These are phyloP conservation scores for Porphyrellus cyaneotinctus DNA, from an alignment of 768 basidiomycete genomes.

Conservation along the genomic window DNA sequence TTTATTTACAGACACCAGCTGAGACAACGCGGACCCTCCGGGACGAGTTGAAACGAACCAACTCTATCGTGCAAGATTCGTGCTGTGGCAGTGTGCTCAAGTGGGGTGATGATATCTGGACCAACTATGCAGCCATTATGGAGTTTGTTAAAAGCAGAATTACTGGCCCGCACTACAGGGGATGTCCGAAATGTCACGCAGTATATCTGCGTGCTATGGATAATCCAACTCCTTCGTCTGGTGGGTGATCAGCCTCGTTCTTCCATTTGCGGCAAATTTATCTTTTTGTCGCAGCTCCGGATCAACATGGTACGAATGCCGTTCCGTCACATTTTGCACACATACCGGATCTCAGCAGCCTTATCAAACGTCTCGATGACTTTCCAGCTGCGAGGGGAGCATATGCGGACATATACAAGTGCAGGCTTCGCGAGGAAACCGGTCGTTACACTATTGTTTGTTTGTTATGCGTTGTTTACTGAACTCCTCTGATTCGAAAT, in stretches of 20 bases:
- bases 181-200: neutral
- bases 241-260: neutral
- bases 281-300: neutral
- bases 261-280: neutral
- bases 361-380: neutral
- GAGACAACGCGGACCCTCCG: neutral
- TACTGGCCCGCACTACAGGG: neutral
- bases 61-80: neutral
- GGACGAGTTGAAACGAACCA: neutral
- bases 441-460: neutral
- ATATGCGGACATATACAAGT: neutral
- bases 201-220: neutral
- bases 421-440: neutral
- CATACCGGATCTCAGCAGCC: neutral
- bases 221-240: neutral
- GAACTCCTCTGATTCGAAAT: neutral
- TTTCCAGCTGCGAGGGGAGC: neutral
- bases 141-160: neutral
- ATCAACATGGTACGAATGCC: neutral
- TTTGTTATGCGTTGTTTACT: neutral
- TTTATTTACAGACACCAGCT: neutral
- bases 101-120: constrained; percentile 1
- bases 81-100: neutral
- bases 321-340: neutral
- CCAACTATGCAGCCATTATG: neutral